Evolutionary conservation across 139 green algal genomes (phyloP).

Genomic region (Marvania coccoides): DNA sequence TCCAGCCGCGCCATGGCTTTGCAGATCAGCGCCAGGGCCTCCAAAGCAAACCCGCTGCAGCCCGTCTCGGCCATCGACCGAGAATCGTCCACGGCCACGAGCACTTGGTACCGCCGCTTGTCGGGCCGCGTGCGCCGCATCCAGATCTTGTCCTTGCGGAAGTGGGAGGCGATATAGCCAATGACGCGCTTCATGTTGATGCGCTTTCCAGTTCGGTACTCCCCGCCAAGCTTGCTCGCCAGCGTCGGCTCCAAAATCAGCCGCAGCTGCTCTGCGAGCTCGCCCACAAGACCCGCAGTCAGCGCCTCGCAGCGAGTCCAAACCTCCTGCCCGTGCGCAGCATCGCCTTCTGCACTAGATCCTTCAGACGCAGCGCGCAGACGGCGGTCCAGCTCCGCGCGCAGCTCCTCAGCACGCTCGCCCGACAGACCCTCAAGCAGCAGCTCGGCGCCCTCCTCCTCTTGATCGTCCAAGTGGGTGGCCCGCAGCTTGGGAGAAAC

Average conservation of each 20-base stretch:
- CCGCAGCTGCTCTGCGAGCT: constrained; percentile 94
- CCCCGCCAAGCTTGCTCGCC: constrained; percentile 77
- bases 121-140: constrained; percentile 86
- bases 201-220: constrained; percentile 94
- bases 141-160: constrained; percentile 99
- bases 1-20: constrained; percentile 83
- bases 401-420: constrained; percentile 31
- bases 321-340: constrained; percentile 38
- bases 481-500: constrained; percentile 21
- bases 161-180: constrained; percentile 94
- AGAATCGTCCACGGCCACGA: constrained; percentile 85
- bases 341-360: background rate
- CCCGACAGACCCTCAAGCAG: constrained; percentile 1
- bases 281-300: constrained; percentile 53
- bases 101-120: constrained; percentile 92
- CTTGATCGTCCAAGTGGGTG: constrained; percentile 16
- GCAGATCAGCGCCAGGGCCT: constrained; percentile 80
- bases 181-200: constrained; percentile 97
- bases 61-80: constrained; percentile 88
- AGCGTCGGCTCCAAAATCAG: constrained; percentile 91
- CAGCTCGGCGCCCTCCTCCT: constrained; percentile 1
- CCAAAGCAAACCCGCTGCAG: constrained; percentile 79
- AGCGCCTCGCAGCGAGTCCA: constrained; percentile 80
- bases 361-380: constrained; percentile 27
- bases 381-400: constrained; percentile 45